phyloP scores from a whole-genome alignment of 306 rosid genomes.

The Rosa persica region DNA sequence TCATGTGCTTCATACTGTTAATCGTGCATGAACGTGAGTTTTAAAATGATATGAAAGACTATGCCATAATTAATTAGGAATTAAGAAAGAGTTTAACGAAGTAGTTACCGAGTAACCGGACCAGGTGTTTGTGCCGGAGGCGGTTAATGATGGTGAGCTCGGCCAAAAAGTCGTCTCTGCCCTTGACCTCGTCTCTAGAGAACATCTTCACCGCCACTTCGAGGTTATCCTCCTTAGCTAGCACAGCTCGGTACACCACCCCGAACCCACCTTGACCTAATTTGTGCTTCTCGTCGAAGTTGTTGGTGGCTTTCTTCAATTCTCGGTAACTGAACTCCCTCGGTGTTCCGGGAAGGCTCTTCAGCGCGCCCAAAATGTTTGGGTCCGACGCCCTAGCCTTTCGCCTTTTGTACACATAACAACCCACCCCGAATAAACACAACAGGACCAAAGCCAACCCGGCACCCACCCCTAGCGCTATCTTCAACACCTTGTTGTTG shows the following conservation, averaged over 20 bases:
- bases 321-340: constrained; percentile 56
- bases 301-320: constrained; percentile 66
- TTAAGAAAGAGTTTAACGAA: not conserved
- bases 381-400: constrained; percentile 24
- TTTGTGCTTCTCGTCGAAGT: constrained; percentile 54
- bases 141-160: constrained; percentile 79
- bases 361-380: constrained; percentile 55
- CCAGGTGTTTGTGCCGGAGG: constrained; percentile 77
- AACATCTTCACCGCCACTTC: constrained; percentile 76
- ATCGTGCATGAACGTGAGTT: not conserved
- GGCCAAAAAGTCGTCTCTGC: constrained; percentile 69
- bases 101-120: constrained; percentile 49
- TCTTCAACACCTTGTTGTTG: not conserved
- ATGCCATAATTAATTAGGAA: not conserved
- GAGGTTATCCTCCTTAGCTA: constrained; percentile 36
- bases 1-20: not conserved
- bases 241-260: constrained; percentile 54
- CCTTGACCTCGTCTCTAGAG: constrained; percentile 58
- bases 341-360: constrained; percentile 71
- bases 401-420: constrained; percentile 19
- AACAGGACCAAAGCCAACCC: constrained; percentile 13
- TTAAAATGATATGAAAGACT: not conserved
- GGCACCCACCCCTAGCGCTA: constrained; percentile 51
- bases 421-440: constrained; percentile 23
- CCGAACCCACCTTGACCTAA: constrained; percentile 79